Percentiles rank a stretch among this genome's conserved stretches.
Conservation (phyloP, 2,329 filamentous ascomycete genomes). For the Aspergillus aculeatus region DNA sequence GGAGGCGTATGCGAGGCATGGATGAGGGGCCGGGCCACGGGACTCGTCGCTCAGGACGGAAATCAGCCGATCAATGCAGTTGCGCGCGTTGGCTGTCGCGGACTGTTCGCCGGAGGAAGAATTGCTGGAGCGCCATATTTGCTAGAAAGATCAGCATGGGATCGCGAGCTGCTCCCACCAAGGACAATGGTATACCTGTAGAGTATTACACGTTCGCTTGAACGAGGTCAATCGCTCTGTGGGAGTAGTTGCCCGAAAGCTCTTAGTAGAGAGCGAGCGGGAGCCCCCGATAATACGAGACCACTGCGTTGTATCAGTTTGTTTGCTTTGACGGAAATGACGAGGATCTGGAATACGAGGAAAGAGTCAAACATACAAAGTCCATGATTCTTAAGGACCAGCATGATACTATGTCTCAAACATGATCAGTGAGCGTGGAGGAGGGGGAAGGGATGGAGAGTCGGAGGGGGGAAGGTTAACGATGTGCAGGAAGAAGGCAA, state of each 20-base stretch:
- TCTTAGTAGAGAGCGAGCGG: slow-evolving; percentile 47
- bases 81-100: slow-evolving; percentile 51
- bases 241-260: slow-evolving; percentile 53
- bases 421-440: slow-evolving; percentile 12
- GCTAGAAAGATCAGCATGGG: slow-evolving; percentile 34
- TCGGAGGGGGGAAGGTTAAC: background rate
- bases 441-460: slow-evolving; percentile 11
- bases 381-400: slow-evolving; percentile 40
- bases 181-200: slow-evolving; percentile 47
- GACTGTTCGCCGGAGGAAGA: slow-evolving; percentile 52
- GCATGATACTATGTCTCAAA: slow-evolving; percentile 30
- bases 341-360: background rate
- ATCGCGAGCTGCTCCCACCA: background rate
- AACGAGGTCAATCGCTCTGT: slow-evolving; percentile 62
- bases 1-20: slow-evolving; percentile 84
- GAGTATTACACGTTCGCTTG: slow-evolving; percentile 59
- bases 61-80: slow-evolving; percentile 57
- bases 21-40: slow-evolving; percentile 81
- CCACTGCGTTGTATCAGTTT: slow-evolving; percentile 46
- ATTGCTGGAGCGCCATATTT: slow-evolving; percentile 60
- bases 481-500: slow-evolving; percentile 6
- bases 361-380: slow-evolving; percentile 40
- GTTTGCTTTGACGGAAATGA: background rate
- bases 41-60: slow-evolving; percentile 83
- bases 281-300: slow-evolving; percentile 61